Evolutionary conservation across 495 filamentous ascomycete genomes (phyloP).

Genomic region (Sordaria brevicollis): DNA sequence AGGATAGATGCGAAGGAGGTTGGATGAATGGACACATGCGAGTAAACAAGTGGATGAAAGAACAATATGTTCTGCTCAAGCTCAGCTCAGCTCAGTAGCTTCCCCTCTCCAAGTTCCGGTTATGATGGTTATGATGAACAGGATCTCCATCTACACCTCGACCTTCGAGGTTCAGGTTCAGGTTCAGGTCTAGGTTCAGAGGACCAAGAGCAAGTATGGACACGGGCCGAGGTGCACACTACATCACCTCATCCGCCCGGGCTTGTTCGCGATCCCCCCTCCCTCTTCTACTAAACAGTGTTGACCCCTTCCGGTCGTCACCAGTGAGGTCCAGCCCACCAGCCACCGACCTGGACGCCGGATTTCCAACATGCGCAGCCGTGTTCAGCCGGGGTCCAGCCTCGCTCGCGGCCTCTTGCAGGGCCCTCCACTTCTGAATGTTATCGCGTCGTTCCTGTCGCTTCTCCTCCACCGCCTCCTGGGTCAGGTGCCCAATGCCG

Average conservation of each 20-base stretch:
- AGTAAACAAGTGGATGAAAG: background rate
- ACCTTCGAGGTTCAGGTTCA: background rate
- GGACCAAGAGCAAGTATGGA: conserved; percentile 10
- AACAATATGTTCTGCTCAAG: background rate
- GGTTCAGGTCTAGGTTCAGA: background rate
- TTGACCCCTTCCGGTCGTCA: conserved; percentile 29
- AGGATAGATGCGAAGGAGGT: background rate
- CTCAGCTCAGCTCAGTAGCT: background rate
- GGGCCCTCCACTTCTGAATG: conserved; percentile 29
- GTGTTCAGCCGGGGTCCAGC: background rate
- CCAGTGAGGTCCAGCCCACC: conserved; percentile 18
- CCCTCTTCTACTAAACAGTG: conserved; percentile 27
- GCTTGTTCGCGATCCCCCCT: conserved; percentile 19
- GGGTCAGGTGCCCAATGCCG: conserved; percentile 71
- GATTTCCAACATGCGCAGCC: background rate
- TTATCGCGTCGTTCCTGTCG: conserved; percentile 46
- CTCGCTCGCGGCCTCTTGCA: conserved; percentile 25
- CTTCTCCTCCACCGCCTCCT: conserved; percentile 53
- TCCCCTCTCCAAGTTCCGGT: background rate
- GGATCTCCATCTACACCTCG: too few relatives aligned
- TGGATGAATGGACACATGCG: background rate
- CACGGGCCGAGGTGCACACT: conserved; percentile 16
- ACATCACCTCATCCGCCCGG: conserved; percentile 22
- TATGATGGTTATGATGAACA: background rate
- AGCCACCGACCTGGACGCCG: conserved; percentile 3